Conservation (phyloP, 768 basidiomycete species). For the Kwoniella newhampshirensis region DNA sequence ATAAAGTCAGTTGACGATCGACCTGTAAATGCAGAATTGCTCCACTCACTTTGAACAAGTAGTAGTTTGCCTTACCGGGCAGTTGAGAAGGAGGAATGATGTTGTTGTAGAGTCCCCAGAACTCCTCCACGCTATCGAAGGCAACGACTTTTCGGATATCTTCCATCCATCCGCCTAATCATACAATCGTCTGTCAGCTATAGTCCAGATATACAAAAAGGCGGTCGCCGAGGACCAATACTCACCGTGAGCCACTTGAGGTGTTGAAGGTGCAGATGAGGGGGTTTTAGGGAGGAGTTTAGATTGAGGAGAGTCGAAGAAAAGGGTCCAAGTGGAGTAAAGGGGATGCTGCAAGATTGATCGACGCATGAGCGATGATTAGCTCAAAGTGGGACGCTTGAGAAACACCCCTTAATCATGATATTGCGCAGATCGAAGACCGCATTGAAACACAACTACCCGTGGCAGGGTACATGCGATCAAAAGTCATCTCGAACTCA, state of each 20-base stretch:
- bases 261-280: constrained; percentile 66
- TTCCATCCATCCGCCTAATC: constrained; percentile 80
- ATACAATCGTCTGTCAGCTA: constrained; percentile 2
- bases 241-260: constrained; percentile 37
- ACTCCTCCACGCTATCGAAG: constrained; percentile 97
- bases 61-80: constrained; percentile 97
- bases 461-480: neutral
- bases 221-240: neutral
- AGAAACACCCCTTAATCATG: no score
- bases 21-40: constrained; percentile 10
- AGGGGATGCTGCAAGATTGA: constrained; percentile 82
- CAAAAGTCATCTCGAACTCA: constrained; percentile 51
- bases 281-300: constrained; percentile 68
- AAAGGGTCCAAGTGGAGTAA: constrained; percentile 92
- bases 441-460: neutral
- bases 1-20: neutral
- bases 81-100: constrained; percentile 91
- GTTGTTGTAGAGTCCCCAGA: constrained; percentile 99
- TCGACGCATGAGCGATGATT: neutral
- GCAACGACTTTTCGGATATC: constrained; percentile 94
- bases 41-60: constrained; percentile 84
- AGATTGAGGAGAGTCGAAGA: constrained; percentile 93
- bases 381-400: no score
- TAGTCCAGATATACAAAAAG: no score
- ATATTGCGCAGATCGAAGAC: no score